Evolutionary conservation across 176 grass and related monocot species (phyloP), one percentile per base, ranked within the genome.

Genomic region (Urochloa ruziziensis): DNA sequence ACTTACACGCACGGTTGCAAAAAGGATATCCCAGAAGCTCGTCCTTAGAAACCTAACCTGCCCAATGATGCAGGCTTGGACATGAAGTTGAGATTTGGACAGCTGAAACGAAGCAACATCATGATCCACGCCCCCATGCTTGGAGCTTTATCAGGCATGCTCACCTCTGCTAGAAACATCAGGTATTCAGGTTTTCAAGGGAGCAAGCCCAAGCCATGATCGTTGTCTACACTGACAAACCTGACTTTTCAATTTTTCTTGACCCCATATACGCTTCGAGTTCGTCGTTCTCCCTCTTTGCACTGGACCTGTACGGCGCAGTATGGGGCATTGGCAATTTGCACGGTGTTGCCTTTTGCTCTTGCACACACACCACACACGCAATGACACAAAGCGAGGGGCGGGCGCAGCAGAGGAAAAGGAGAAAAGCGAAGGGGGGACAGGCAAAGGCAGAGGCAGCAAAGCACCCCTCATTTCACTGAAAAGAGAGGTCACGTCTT

Each of bases 401-500:
- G 61, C 39, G 40, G 40, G 12, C 9, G 68, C 68, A 42, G 65
- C 42, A 62, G 21, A 30, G 61, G 43, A 51, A 53, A 67, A 23
- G 23, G 65, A 77, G 43, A 33, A 84, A 81, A 76, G 62, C 48
- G 52, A 12, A 15, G 59, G 48, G 63, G 32, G 73, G 56, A 59
- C 28, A 34, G 47, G 51, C 32, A 80, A 70, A 82, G 72, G 73
- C 54, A 82, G 44, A 47, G 78, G 73, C 46, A 82, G 47, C 78
- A 83, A 86, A 86, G 83, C 84, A 86, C 6, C 84, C 67, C 84
- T 86, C 80, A 62, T 86, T 86, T 90, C 67, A 86, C 74, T 86
- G 74, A 60, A 90, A 90, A 90, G 88, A 83, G 67, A 90, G 67
- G 84, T 87, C 83, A 86, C 84, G 53, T 90, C 88, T 90, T 86